Evolutionary conservation across 371 early-diverging fungal genomes (phyloP), one percentile per base, ranked within the genome.

Genomic region (Mortierella sp.): DNA sequence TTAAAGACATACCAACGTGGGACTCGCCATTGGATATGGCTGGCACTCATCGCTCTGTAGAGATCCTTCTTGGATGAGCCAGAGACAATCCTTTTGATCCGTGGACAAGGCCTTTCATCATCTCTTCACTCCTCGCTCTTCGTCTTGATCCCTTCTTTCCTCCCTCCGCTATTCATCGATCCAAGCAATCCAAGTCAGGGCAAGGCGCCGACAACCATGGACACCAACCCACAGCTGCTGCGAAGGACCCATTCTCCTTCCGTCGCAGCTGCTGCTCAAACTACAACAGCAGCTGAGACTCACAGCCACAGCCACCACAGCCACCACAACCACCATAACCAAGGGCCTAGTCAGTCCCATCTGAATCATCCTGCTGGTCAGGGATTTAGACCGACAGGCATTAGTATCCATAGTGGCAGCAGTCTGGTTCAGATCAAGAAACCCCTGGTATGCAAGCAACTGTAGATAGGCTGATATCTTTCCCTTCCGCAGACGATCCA

Each of bases 181-280:
- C 26, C 21, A 28, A 43, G 4, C 24, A 43, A 16, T 12, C 26
- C 30, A 41, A 8, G 24, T 7, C 42, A 18, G 14, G 50, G 18
- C 47, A 14, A 19, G 42, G 30, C 56, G 39, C 39, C 24, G 16
- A 24, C 30, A 43, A 38, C 23, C 58, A 72, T 72, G 72, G 72
- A 72, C 51, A 7, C 62, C 16, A 74, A 68, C 27, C 71, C 78
- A 9, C 70, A 70, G 59, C 48, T 76, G 53, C 28, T 76, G 43
- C 60, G 78, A 50, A 58, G 78, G 54, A 66, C 78, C 2, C 70
- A 76, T 8, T 76, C 78, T 39, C 78, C 78, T 16, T 70, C 66
- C 30, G 78, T 66, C 51, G 78, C 66, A 19, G 72, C 72, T 7
- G 58, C 72, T 12, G 47, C 71, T 2, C 46, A 62, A 9, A 49